These are phyloP conservation scores for Solanum chilense DNA, from an alignment of 257 asterid species.

Conservation along the genomic window DNA sequence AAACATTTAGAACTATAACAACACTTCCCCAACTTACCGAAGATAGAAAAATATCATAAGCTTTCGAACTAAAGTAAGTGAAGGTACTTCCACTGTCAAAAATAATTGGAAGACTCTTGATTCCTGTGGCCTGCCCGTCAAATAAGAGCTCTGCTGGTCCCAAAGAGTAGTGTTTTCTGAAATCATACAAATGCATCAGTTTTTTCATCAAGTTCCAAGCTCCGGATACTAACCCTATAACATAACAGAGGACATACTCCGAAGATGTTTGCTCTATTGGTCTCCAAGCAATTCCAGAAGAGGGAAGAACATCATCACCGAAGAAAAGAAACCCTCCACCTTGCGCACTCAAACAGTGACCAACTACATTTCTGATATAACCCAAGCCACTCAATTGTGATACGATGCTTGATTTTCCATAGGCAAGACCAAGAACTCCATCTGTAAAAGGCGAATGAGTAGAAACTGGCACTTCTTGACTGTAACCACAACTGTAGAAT, in stretches of 20 bases:
- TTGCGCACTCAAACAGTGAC: slow-evolving; percentile 69
- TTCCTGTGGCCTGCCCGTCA: slow-evolving; percentile 14
- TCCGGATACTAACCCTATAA: not conserved
- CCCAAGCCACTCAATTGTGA: slow-evolving; percentile 49
- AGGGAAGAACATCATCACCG: slow-evolving; percentile 68
- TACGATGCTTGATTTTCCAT: slow-evolving; percentile 66
- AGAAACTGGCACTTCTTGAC: slow-evolving; percentile 57
- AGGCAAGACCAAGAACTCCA: slow-evolving; percentile 93
- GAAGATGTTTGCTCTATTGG: slow-evolving; percentile 12
- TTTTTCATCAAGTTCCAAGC: not conserved
- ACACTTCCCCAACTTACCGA: slow-evolving; percentile 15
- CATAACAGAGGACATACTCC: slow-evolving; percentile 13
- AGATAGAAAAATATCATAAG: slow-evolving; percentile 18
- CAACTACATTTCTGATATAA: slow-evolving; percentile 53
- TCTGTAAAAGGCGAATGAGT: slow-evolving; percentile 50
- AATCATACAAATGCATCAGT: not conserved
- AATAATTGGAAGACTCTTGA: slow-evolving; percentile 13
- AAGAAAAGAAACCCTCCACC: slow-evolving; percentile 88
- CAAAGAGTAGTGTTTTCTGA: slow-evolving; percentile 24
- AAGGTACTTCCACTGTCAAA: slow-evolving; percentile 45
- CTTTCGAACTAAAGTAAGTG: slow-evolving; percentile 19
- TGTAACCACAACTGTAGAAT: slow-evolving; percentile 70
- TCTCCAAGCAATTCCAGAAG: slow-evolving; percentile 23
- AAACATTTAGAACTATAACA: not conserved
- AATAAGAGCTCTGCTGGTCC: slow-evolving; percentile 24